phyloP scores from a whole-genome alignment of 345 rosid genomes.

The Lepidium aucheri region DNA sequence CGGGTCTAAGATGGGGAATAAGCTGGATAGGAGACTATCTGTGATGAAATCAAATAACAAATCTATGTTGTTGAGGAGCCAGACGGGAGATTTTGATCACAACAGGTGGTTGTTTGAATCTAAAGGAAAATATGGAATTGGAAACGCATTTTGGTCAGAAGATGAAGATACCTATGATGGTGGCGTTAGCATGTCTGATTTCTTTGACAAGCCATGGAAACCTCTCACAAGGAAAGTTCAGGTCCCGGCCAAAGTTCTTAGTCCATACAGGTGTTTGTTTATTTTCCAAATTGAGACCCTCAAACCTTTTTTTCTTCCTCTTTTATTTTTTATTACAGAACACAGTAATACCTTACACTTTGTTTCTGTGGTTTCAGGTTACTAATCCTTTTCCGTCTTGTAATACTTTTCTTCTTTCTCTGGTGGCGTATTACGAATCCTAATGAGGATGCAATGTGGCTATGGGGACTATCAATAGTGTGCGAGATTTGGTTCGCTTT shows the following conservation, averaged over 20 bases:
- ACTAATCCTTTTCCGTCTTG: constrained; percentile 46
- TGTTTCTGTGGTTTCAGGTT: constrained; percentile 13
- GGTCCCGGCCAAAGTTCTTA: constrained; percentile 54
- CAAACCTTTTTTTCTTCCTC: background rate
- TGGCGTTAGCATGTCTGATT: constrained; percentile 69
- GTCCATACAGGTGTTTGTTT: constrained; percentile 70
- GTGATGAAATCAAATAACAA: constrained; percentile 60
- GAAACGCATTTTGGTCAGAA: constrained; percentile 81
- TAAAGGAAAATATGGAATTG: constrained; percentile 49
- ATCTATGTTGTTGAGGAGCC: constrained; percentile 83
- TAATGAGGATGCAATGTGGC: constrained; percentile 77
- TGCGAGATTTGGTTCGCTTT: constrained; percentile 95
- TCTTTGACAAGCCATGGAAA: constrained; percentile 97
- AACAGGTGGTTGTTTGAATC: constrained; percentile 91
- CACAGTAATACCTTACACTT: background rate
- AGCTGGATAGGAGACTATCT: constrained; percentile 64
- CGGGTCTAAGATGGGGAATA: constrained; percentile 19
- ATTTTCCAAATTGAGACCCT: background rate
- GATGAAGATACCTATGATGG: constrained; percentile 33
- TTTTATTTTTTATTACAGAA: background rate
- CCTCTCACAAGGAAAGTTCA: constrained; percentile 75
- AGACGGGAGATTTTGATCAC: constrained; percentile 88
- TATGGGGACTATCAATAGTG: constrained; percentile 73
- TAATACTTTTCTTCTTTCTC: constrained; percentile 47
- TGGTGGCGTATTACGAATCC: constrained; percentile 73